These are phyloP conservation scores for Rhizopogon roseolus DNA, from an alignment of 768 basidiomycete genomes.

Conservation along the genomic window DNA sequence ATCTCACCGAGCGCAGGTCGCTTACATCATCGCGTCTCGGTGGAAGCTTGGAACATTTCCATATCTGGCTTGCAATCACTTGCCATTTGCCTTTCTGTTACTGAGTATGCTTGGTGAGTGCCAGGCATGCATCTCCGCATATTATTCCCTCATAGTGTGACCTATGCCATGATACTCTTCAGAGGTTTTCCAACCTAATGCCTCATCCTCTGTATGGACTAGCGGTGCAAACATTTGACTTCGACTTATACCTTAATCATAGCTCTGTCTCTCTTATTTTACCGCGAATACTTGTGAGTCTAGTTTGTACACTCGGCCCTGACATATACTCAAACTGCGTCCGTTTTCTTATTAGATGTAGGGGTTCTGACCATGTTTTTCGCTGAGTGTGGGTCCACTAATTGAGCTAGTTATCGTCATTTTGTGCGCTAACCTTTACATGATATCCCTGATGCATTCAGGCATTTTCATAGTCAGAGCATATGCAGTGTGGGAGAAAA, in stretches of 20 bases:
- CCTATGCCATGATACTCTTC: neutral
- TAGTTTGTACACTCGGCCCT: no score
- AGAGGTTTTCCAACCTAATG: neutral
- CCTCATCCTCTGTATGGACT: neutral
- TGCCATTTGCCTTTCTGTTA: neutral
- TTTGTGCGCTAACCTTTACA: neutral
- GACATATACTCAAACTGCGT: neutral
- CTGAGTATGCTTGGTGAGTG: neutral
- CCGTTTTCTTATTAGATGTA: neutral
- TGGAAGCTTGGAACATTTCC: neutral
- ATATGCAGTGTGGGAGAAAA: neutral
- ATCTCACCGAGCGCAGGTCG: neutral
- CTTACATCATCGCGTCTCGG: neutral
- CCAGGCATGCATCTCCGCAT: neutral
- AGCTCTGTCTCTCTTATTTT: neutral
- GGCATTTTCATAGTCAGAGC: neutral
- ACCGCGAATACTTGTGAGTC: neutral
- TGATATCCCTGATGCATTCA: neutral
- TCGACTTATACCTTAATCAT: neutral
- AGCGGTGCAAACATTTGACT: neutral
- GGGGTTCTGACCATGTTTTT: neutral
- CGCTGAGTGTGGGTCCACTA: neutral
- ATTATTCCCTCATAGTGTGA: neutral
- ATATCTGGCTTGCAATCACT: neutral
- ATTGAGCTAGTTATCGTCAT: neutral